Evolutionary conservation across 2,329 filamentous ascomycete species (phyloP), one percentile per base, ranked within the genome.

Genomic region (Penicillium sp.): DNA sequence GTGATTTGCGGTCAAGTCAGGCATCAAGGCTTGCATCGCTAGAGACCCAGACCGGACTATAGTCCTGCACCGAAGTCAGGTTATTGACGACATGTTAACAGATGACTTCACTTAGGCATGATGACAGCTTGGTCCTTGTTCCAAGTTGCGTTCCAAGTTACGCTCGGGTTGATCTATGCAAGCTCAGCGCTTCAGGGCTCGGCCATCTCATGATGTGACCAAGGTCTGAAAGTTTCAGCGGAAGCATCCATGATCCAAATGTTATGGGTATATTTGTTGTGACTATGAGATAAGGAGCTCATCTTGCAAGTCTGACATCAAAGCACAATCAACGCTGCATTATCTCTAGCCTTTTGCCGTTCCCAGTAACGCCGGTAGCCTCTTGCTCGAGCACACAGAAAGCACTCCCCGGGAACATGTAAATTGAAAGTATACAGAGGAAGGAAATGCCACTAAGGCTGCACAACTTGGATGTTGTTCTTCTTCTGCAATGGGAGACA

Each of bases 401-500:
- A 38, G 44, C 44, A 53, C 26, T 40, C 29, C 35, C 34, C 40
- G 48, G 38, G 23, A 54, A 51, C 7, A 43, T 35, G 30, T 51
- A 41, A 56, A 58, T 59, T 45, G 46, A 56, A 47, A 35, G 36
- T 42, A 41, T 48, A 57, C 41, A 46, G 32, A 47, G 27, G 51
- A 55, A 35, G 40, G 23, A 23, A 30, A 29, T 46, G 23, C 27
- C 35, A 44, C 7, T 63, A 73, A 58, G 77, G 76, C 62, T 78
- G 76, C 35, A 78, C 76, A 38, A 78, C 76, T 60, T 78, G 76
- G 39, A 78, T 74, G 55, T 78, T 78, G 63, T 78, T 76, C 68
- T 78, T 78, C 59, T 76, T 78, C 76, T 78, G 58, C 61, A 61
- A 32, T 23, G 46, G 27, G 32, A 41, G 29, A 58, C 23, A 19